Evolutionary conservation across 345 rosid species (phyloP), one percentile per base, ranked within the genome.

Genomic region (Noccaea caerulescens): DNA sequence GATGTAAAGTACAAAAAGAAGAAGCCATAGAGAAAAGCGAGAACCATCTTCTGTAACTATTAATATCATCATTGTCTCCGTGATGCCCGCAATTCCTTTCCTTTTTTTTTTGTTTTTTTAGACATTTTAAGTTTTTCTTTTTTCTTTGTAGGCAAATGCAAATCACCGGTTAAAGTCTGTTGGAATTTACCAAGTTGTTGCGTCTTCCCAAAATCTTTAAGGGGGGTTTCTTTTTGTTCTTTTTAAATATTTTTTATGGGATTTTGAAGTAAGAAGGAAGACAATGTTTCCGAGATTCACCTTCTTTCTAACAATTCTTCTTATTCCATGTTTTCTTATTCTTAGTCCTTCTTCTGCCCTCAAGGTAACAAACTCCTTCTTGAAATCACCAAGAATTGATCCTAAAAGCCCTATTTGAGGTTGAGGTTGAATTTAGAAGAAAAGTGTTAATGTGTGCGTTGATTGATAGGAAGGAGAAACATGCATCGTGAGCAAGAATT

Each of bases 391-490:
- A 42, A 41, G 7, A 61, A 53, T n/a, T 13, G 23, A 63, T 61
- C 60, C 51, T 44, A 33, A 34, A 38, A 58, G 1, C 12, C 50
- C 12, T 13, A 34, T 45, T 36, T 65, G 7, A 44, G 6, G 30
- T 25, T 66, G 13, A 0, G 4, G 33, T 10, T 6, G 23, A 45
- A 8, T 8, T 12, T 45, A 45, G 25, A 42, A 27, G 4, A 10
- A 12, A 56, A 7, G 18, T 45, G 6, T 54, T 54, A 30, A 73
- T 75, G 6, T 68, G 52, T 41, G 30, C 51, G 11, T 53, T 69
- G 36, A 12, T 62, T 57, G 18, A 38, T 82, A 91, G 99, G 84
- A 85, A 30, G 99, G 99, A 67, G 84, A 84, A 76, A 85, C 89
- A 51, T 93, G 99, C 73, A 71, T 83, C 33, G 59, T 72, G 32